Conservation (phyloP, 2,329 filamentous ascomycete species). For the Botrytis galanthina region DNA sequence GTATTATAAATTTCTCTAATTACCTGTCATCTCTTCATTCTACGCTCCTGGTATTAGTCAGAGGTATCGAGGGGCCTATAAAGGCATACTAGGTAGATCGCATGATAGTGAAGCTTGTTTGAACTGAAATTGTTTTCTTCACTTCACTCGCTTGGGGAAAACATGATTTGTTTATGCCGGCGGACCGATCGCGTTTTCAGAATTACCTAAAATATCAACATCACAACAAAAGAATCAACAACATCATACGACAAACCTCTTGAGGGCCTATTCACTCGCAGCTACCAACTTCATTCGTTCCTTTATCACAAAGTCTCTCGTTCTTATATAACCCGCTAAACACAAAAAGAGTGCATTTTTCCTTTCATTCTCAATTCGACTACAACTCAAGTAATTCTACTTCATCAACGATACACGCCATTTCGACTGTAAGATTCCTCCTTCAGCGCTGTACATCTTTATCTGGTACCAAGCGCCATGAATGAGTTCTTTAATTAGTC, state of each 20-base stretch:
- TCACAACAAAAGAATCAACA: not conserved
- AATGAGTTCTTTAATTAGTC: not conserved
- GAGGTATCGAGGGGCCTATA: not conserved
- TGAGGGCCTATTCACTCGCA: not conserved
- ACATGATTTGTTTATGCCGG: not conserved
- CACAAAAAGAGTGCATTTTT: not conserved
- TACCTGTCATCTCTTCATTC: not conserved
- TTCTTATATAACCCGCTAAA: not conserved
- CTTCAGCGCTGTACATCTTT: not conserved
- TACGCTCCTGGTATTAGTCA: not conserved
- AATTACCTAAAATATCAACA: not conserved
- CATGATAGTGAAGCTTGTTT: not conserved
- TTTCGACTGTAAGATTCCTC: not conserved
- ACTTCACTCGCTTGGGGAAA: not conserved
- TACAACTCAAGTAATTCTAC: not conserved
- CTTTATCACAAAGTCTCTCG: not conserved
- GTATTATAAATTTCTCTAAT: not conserved
- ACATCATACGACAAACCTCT: not conserved
- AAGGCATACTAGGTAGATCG: too few relatives aligned
- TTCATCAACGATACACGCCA: not conserved
- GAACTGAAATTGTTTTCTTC: not conserved
- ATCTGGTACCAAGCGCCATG: not conserved
- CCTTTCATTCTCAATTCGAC: not conserved
- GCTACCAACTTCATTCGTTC: not conserved
- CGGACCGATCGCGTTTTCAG: not conserved